Evolutionary conservation across 179 eudicot species (phyloP).

Genomic region (Amaranthus tricolor): DNA sequence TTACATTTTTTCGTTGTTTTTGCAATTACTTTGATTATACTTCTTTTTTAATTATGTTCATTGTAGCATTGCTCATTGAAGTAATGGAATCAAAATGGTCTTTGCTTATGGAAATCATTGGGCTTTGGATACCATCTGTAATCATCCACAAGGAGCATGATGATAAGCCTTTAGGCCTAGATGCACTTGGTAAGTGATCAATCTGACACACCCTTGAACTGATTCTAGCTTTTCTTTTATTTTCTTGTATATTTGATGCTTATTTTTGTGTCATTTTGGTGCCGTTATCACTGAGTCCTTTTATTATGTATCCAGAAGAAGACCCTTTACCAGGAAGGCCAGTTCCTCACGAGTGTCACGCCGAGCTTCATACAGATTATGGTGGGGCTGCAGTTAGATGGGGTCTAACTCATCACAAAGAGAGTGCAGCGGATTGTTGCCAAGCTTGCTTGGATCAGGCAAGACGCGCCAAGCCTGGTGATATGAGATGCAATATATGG

Average conservation of each 20-base stretch:
- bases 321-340: conserved; percentile 70
- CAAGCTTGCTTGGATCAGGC: conserved; percentile 93
- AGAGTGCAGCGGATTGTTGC: conserved; percentile 93
- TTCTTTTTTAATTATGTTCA: conserved; percentile 3
- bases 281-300: conserved; percentile 5
- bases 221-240: not conserved
- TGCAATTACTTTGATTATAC: conserved; percentile 3
- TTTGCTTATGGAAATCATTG: conserved; percentile 63
- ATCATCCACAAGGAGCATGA: conserved; percentile 54
- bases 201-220: not conserved
- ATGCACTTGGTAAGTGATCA: conserved; percentile 60
- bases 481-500: conserved; percentile 88
- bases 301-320: conserved; percentile 43
- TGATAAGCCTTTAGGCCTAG: conserved; percentile 75
- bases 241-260: not conserved
- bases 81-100: conserved; percentile 68
- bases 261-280: not conserved
- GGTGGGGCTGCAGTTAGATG: conserved; percentile 85
- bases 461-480: conserved; percentile 59
- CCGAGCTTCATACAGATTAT: conserved; percentile 79
- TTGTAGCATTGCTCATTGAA: conserved; percentile 49
- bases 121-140: conserved; percentile 75
- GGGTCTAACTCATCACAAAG: conserved; percentile 93
- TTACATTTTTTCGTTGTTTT: conserved; percentile 1
- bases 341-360: conserved; percentile 76